These are phyloP conservation scores for Persicaria maculosa DNA, from an alignment of 148 eudicot genomes.

Conservation along the genomic window DNA sequence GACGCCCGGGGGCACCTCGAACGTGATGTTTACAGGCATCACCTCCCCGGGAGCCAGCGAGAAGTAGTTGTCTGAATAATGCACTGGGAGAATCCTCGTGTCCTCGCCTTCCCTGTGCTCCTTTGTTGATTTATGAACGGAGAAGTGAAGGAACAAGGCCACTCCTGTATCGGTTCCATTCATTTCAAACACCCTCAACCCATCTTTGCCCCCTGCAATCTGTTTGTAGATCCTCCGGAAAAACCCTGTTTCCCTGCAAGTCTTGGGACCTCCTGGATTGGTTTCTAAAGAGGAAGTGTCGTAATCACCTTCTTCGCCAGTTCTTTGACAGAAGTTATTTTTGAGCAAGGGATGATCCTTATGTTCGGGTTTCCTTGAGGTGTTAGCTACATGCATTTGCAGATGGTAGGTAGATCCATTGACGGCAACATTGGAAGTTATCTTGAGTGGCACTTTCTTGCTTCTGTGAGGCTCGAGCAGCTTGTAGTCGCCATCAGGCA, in stretches of 20 bases:
- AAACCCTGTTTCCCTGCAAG: conserved; percentile 26
- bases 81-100: conserved; percentile 86
- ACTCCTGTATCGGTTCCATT: conserved; percentile 68
- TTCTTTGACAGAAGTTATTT: conserved; percentile 29
- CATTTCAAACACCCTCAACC: conserved; percentile 33
- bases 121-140: conserved; percentile 59
- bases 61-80: conserved; percentile 95
- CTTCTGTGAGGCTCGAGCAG: conserved; percentile 63
- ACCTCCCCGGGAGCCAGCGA: conserved; percentile 81
- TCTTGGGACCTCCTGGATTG: conserved; percentile 7
- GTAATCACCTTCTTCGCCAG: conserved; percentile 17
- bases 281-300: conserved; percentile 20
- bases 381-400: conserved; percentile 55
- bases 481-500: conserved; percentile 72
- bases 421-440: conserved; percentile 44
- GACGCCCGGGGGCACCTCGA: conserved; percentile 73
- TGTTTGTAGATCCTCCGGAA: conserved; percentile 35
- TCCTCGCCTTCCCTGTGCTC: conserved; percentile 62
- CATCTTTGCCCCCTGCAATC: conserved; percentile 24
- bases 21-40: conserved; percentile 48
- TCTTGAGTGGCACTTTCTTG: conserved; percentile 63
- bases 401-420: conserved; percentile 58
- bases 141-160: conserved; percentile 83
- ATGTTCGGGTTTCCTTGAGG: conserved; percentile 54
- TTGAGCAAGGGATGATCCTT: conserved; percentile 28